Conservation (phyloP, 2,329 filamentous ascomycete genomes). For the Phymatotrichopsis omnivora region DNA sequence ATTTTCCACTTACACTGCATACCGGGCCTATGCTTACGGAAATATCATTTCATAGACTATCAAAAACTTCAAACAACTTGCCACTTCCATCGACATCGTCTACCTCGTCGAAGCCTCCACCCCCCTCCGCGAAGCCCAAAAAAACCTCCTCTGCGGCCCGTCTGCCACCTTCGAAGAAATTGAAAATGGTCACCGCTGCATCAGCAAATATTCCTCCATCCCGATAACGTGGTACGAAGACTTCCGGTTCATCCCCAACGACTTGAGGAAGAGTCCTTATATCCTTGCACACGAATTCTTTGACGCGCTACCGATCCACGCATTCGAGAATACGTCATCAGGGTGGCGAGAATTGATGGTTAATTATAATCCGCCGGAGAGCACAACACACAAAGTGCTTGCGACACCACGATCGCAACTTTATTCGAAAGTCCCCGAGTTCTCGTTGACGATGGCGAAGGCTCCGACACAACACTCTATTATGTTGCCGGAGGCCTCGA, state of each 20-base stretch:
- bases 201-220: conserved; percentile 61
- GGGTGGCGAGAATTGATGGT: conserved; percentile 43
- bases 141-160: conserved; percentile 66
- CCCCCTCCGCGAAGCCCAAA: conserved; percentile 66
- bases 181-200: conserved; percentile 62
- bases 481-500: conserved; percentile 71
- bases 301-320: conserved; percentile 90
- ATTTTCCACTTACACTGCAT: not conserved
- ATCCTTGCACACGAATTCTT: conserved; percentile 98
- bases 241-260: conserved; percentile 67
- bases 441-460: conserved; percentile 71
- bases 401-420: conserved; percentile 56
- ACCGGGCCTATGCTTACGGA: not conserved
- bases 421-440: conserved; percentile 59
- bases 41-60: conserved; percentile 61
- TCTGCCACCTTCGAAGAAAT: conserved; percentile 57
- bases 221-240: conserved; percentile 81
- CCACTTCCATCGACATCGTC: conserved; percentile 67
- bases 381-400: conserved; percentile 51
- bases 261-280: conserved; percentile 65
- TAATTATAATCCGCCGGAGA: conserved; percentile 35
- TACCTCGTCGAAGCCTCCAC: conserved; percentile 93
- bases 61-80: conserved; percentile 68
- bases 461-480: conserved; percentile 69
- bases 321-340: conserved; percentile 58